Evolutionary conservation across 805 yeast genomes (phyloP), one percentile per base, ranked within the genome.

Genomic region (Clavispora phyllophila): DNA sequence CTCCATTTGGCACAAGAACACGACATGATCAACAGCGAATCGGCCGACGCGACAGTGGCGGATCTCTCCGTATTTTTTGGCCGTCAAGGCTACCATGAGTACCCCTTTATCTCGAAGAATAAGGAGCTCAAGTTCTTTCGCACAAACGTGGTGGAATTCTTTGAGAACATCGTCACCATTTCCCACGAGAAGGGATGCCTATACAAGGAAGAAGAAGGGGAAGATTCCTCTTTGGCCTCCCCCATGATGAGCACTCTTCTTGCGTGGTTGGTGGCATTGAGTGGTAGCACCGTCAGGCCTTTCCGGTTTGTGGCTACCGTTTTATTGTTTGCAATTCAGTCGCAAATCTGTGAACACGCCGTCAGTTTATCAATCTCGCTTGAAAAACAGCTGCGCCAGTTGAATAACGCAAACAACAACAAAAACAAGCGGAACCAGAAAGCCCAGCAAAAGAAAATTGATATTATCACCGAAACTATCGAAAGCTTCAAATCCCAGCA

Each of bases 251-350:
- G 70, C 35, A 78, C 78, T 43, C 42, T 87, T 2, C 56, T 85
- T 23, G 77, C 85, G 4, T 89, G 97, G 97, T 61, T 89, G 13
- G 72, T 84, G 1, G 75, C 88, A 0, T 65, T 90, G 41, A 78
- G 91, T 1, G 79, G 87, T 0, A 78, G 88, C 15, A 73, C 78
- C 28, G 65, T 84, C 9, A 72, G 96, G 48, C 77, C 93, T 1
- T 70, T 90, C 44, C 72, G 97, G 57, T 80, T 73, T 51, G 75
- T 79, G 2, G 66, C 96, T 0, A 79, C 95, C 0, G 46, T 76
- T 4, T 64, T 81, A 3, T 65, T 85, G 19, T 70, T 86, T 26
- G 60, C 69, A 9, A 73, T 88, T 46, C 83, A 84, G 55, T 75
- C 83, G 8, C 67, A 74, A 9, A 58, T 89, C 32, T 79, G 89